Evolutionary conservation across 2,329 filamentous ascomycete species (phyloP), one percentile per base, ranked within the genome.

Genomic region (Fusarium piperis): DNA sequence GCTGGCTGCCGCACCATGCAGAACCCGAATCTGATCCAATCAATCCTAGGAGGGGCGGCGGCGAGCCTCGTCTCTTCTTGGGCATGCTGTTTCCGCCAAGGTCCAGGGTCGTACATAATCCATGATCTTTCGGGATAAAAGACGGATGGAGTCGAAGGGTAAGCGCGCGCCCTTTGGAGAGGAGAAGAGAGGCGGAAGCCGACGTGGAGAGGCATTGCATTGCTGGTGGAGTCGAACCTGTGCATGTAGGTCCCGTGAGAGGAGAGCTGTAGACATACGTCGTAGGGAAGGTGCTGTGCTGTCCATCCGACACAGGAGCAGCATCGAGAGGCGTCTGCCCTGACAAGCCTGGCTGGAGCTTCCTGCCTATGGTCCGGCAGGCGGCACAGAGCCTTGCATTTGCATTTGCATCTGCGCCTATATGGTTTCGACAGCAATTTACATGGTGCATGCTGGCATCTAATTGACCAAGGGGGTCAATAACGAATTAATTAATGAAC

Each of bases 1-100:
- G 65, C 53, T 56, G 23, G 44, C 62, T 70, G 72, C 68, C 68
- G 68, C 70, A 74, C 64, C 68, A 73, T 74, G 72, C 74, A 73
- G 63, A 65, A 68, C 62, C 73, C 64, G 63, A 74, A 33, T 65
- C 62, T 67, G 51, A 62, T 62, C 71, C 68, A 73, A 73, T 71
- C 70, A 71, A 71, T 36, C 62, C 68, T 51, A 58, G 59, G 61
- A 28, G 20, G 20, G 53, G 44, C 32, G 20, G 23, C 39, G 32
- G 32, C 41, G 41, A 69, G 64, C 35, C 44, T 62, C 52, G 64
- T 62, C 46, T 53, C 44, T 36, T 51, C 44, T 33, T 26, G 55
- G 69, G 58, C 62, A 62, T 61, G 56, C 28, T 67, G 57, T 71
- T 73, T 70, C 36, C 39, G 66, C 51, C 67, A 67, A 72, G 66